These are phyloP conservation scores for Aspergillus sp. DNA, from an alignment of 2,329 filamentous ascomycete genomes.

Conservation along the genomic window DNA sequence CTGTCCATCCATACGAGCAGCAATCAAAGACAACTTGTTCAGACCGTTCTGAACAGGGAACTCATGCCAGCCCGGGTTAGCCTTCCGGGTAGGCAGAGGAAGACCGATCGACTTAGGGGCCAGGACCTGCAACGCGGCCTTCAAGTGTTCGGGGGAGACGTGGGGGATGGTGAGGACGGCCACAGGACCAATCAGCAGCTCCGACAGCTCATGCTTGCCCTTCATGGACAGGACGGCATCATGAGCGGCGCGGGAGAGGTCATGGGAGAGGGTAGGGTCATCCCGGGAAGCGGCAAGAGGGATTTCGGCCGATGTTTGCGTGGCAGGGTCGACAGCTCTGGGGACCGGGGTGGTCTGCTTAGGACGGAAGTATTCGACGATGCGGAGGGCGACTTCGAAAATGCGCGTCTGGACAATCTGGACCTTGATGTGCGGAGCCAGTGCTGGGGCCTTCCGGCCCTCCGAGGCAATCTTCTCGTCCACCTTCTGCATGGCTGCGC, in stretches of 20 bases:
- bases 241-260: conserved; percentile 59
- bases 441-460: conserved; percentile 41
- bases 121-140: conserved; percentile 76
- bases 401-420: conserved; percentile 88
- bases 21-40: conserved; percentile 83
- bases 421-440: conserved; percentile 68
- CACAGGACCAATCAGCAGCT: conserved; percentile 78
- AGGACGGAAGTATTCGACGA: conserved; percentile 80
- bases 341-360: conserved; percentile 31
- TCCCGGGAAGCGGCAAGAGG: conserved; percentile 33
- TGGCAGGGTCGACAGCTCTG: conserved; percentile 29
- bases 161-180: conserved; percentile 77
- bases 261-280: conserved; percentile 55
- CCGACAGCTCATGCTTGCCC: conserved; percentile 64
- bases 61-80: conserved; percentile 80
- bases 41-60: conserved; percentile 75
- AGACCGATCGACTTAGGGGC: conserved; percentile 71
- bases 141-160: conserved; percentile 81
- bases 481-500: conserved; percentile 60
- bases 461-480: conserved; percentile 68
- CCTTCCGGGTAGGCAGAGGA: conserved; percentile 73
- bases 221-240: conserved; percentile 52
- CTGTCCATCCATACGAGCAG: conserved; percentile 81
- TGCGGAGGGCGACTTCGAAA: conserved; percentile 77
- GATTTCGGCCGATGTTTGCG: conserved; percentile 36